Evolutionary conservation across 2,329 filamentous ascomycete species (phyloP), one percentile per base, ranked within the genome.

Genomic region (Sporothrix euskadiensis): DNA sequence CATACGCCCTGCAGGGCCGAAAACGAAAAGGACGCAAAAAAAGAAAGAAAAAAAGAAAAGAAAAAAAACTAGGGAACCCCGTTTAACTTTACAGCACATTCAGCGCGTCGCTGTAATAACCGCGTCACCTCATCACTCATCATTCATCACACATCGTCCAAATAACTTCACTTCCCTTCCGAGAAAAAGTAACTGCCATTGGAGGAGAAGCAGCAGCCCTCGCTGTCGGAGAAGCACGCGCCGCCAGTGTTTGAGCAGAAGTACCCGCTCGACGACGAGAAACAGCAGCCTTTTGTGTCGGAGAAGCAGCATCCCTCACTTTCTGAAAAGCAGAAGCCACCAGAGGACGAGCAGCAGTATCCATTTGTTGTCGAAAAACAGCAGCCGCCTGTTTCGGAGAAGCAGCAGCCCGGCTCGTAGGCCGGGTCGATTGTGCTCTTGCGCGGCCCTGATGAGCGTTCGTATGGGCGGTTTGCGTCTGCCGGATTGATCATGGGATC

Each of bases 181-280:
- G 73, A 73, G 39, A 69, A 76, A 35, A 69, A 76, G 54, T 73
- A 76, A 1, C 70, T 76, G 19, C 74, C 75, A 32, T 66, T 66
- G 19, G 71, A 35, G 52, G 72, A 74, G 69, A 75, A 76, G 70
- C 74, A 78, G 63, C 74, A 77, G 16, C 74, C 77, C 16, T 75
- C 77, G 52, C 57, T 73, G 9, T 69, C 30, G 35, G 71, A 73
- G 68, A 71, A 78, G 56, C 77, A 78, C 73, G 74, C 76, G 5
- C 77, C 77, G 2, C 19, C 68, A 2, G 49, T 57, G 30, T 49
- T 41, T 0, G 72, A 73, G 22, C 66, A 71, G 49, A 57, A 73
- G 59, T 68, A 73, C 32, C 72, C 72, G 22, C 39, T 41, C 4
- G 71, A 61, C 26, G 30, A 22, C 3, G 71, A 73, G 56, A 73